A percentile compares a stretch with the other conserved stretches of the same genome.
phyloP scores from a whole-genome alignment of 164 flowering plant genomes.

The Tetracentron sinense region DNA sequence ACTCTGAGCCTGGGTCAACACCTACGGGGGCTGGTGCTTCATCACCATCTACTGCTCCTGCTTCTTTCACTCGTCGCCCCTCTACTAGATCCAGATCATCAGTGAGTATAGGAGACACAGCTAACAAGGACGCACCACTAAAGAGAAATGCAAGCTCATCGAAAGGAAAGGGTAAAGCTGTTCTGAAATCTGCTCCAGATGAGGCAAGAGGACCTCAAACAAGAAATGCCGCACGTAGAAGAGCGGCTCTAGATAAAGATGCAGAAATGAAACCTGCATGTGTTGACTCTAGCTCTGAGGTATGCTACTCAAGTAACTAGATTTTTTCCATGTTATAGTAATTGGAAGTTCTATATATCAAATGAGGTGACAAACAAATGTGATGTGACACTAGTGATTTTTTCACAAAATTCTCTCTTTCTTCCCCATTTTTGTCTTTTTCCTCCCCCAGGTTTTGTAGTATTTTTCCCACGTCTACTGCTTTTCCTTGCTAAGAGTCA shows the following conservation, averaged over 20 bases:
- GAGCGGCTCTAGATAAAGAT: constrained; percentile 76
- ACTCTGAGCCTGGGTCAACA: constrained; percentile 62
- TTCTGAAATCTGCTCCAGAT: constrained; percentile 70
- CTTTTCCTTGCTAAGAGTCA: too few species aligned
- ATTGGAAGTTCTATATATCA: neutral
- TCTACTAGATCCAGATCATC: constrained; percentile 85
- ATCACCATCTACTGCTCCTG: constrained; percentile 66
- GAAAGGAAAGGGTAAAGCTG: constrained; percentile 95
- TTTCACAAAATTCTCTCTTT: too few species aligned
- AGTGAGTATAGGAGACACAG: constrained; percentile 54
- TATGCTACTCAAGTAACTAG: constrained; percentile 19
- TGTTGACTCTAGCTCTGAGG: constrained; percentile 85
- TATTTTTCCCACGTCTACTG: too few species aligned
- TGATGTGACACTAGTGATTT: too few species aligned
- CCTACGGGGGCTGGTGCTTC: constrained; percentile 64
- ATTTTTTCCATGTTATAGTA: neutral
- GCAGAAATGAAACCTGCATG: constrained; percentile 52
- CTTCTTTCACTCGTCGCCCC: constrained; percentile 58
- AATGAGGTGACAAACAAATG: too few species aligned
- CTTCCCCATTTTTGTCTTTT: too few species aligned
- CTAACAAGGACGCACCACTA: constrained; percentile 52
- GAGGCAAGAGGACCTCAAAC: constrained; percentile 80
- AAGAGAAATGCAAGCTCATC: constrained; percentile 67
- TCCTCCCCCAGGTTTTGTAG: too few species aligned
- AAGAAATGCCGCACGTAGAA: constrained; percentile 79